These are phyloP conservation scores for Fusarium armeniacum DNA, from an alignment of 2,329 filamentous ascomycete species.

Conservation along the genomic window DNA sequence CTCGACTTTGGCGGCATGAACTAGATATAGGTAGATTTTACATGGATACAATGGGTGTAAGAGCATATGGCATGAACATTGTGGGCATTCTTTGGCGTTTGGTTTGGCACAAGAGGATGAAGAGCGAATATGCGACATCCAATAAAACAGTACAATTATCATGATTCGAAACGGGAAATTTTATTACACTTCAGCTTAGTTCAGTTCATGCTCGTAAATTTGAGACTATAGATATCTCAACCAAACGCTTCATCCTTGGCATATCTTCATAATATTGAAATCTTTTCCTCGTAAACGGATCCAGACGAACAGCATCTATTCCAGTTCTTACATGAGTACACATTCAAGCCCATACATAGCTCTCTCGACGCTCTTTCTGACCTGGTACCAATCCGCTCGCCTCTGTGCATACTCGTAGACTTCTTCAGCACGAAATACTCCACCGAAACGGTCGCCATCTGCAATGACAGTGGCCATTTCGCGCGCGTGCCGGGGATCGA, in stretches of 20 bases:
- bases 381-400: constrained; percentile 93
- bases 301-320: constrained; percentile 4
- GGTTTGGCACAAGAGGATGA: constrained; percentile 7
- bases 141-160: not conserved
- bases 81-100: constrained; percentile 37
- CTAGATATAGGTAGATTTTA: constrained; percentile 8
- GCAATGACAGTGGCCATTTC: constrained; percentile 97
- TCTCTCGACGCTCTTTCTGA: constrained; percentile 89
- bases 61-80: constrained; percentile 18
- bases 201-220: constrained; percentile 34
- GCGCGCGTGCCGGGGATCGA: constrained; percentile 86
- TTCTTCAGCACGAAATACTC: constrained; percentile 94
- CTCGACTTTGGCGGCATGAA: constrained; percentile 76
- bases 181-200: constrained; percentile 24
- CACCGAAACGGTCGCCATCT: constrained; percentile 88
- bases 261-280: constrained; percentile 35
- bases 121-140: constrained; percentile 11
- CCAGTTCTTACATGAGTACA: constrained; percentile 75
- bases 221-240: constrained; percentile 12
- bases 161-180: constrained; percentile 3
- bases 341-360: constrained; percentile 98
- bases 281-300: constrained; percentile 26
- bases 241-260: constrained; percentile 26
- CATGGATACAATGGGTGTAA: not conserved
- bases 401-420: constrained; percentile 97